A percentile compares a stretch with the other conserved stretches of the same genome.
Evolutionary conservation across 1,284 basidiomycete species (phyloP).

Genomic region (Leccinum pachyderme): DNA sequence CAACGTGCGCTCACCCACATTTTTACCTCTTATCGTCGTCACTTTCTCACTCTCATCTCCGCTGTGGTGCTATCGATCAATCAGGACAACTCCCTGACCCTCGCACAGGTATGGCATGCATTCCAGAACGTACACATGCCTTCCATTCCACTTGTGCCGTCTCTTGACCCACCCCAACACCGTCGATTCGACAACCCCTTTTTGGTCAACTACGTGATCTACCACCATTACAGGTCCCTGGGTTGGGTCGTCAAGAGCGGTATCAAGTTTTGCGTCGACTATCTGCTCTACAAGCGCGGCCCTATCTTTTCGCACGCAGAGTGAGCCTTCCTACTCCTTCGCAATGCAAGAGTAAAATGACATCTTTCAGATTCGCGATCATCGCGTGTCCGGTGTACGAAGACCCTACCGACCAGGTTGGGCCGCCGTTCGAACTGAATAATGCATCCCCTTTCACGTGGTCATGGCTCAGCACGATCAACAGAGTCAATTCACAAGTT

Average conservation of each 20-base stretch:
- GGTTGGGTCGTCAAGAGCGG: constrained; percentile 98
- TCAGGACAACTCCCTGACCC: constrained; percentile 51
- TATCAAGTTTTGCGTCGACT: constrained; percentile 97
- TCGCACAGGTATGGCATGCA: constrained; percentile 56
- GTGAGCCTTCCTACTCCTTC: constrained; percentile 44
- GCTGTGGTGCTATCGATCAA: background rate
- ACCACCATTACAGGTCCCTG: constrained; percentile 94
- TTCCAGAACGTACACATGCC: constrained; percentile 49
- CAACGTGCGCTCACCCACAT: constrained; percentile 46
- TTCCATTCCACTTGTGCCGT: constrained; percentile 34
- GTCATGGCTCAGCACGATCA: constrained; percentile 97
- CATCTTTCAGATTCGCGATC: constrained; percentile 72
- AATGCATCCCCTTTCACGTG: constrained; percentile 79
- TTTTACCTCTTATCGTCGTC: background rate
- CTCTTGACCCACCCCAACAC: constrained; percentile 29
- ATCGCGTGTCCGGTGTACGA: constrained; percentile 89
- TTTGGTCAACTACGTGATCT: constrained; percentile 85
- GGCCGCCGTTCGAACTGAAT: constrained; percentile 60
- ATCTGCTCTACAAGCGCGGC: constrained; percentile 91
- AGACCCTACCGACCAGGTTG: constrained; percentile 67
- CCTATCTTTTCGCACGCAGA: constrained; percentile 97
- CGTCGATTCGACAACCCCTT: constrained; percentile 87
- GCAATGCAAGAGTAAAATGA: background rate
- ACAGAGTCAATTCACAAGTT: constrained; percentile 95
- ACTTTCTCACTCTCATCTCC: constrained; percentile 6